These are phyloP conservation scores for Penicillium verhagenii DNA, from an alignment of 495 filamentous ascomycete genomes.

Conservation along the genomic window DNA sequence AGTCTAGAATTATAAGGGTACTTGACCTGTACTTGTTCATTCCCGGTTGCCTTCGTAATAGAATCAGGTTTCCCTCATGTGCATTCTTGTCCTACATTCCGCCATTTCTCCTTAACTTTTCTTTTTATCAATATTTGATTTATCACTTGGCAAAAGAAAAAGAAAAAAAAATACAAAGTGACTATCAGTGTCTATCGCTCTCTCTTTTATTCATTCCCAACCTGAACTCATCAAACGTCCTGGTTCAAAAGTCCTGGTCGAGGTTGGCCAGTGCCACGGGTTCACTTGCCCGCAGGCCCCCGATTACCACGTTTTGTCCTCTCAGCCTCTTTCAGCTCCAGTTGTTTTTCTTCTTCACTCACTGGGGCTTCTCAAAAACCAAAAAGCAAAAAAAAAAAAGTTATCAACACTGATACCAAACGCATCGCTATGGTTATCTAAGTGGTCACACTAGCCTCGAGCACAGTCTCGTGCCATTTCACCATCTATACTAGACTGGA, in stretches of 20 bases:
- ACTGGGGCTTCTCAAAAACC: neutral
- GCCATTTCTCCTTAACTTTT: conserved; percentile 3
- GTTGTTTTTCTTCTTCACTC: neutral
- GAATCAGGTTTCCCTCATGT: conserved; percentile 11
- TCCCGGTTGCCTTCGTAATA: neutral
- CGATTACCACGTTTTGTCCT: conserved; percentile 9
- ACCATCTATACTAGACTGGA: neutral
- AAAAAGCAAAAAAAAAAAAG: neutral
- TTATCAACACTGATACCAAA: neutral
- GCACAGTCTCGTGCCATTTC: neutral
- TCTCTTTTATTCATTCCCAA: neutral
- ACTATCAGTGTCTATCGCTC: neutral
- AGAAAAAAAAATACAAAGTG: no score
- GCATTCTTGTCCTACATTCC: conserved; percentile 12
- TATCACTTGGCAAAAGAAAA: no score
- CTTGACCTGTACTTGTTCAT: conserved; percentile 4
- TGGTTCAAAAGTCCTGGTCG: conserved; percentile 12
- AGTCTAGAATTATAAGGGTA: neutral
- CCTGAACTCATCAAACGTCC: conserved; percentile 12
- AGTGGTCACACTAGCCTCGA: neutral
- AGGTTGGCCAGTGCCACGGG: conserved; percentile 24
- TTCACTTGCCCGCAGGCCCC: conserved; percentile 19
- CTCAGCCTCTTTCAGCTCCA: conserved; percentile 5
- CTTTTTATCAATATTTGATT: conserved; percentile 8
- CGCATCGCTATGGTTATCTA: conserved; percentile 12